Evolutionary conservation across 2,329 filamentous ascomycete genomes (phyloP).

Genomic region (Stenocarpella maydis): DNA sequence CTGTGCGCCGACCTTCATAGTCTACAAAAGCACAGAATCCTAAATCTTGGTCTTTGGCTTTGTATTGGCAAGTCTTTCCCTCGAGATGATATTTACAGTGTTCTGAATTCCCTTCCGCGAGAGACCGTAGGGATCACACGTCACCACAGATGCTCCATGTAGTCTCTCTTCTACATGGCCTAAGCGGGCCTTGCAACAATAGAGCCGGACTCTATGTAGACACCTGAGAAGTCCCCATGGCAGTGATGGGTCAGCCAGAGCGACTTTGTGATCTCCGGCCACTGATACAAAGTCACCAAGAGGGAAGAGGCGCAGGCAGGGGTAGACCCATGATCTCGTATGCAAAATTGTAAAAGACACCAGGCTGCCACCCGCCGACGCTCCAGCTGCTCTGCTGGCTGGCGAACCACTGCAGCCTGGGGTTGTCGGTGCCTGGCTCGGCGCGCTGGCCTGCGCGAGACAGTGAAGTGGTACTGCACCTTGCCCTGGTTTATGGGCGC

Average conservation of each 20-base stretch:
- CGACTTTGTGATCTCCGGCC: no score
- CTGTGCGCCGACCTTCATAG: no score
- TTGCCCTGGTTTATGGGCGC: slow-evolving; percentile 71
- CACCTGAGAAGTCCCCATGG: slow-evolving; percentile 68
- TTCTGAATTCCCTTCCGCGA: background rate
- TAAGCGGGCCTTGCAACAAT: slow-evolving; percentile 22
- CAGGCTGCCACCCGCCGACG: slow-evolving; percentile 62
- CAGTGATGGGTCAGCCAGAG: background rate
- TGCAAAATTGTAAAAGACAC: slow-evolving; percentile 72
- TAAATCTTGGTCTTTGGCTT: background rate
- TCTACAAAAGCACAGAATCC: background rate
- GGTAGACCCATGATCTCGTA: slow-evolving; percentile 59
- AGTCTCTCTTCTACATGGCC: background rate
- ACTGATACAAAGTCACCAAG: slow-evolving; percentile 50
- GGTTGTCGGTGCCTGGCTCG: slow-evolving; percentile 57
- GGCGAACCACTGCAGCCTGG: slow-evolving; percentile 71
- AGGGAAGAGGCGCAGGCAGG: slow-evolving; percentile 52
- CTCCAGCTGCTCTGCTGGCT: slow-evolving; percentile 70
- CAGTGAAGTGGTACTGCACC: slow-evolving; percentile 76
- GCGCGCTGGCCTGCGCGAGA: slow-evolving; percentile 69
- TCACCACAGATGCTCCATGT: background rate
- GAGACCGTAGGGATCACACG: background rate
- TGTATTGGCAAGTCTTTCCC: background rate
- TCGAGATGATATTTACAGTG: background rate
- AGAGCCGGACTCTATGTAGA: slow-evolving; percentile 71